phyloP scores from a whole-genome alignment of 345 rosid genomes.

The Hibiscus mutabilis region DNA sequence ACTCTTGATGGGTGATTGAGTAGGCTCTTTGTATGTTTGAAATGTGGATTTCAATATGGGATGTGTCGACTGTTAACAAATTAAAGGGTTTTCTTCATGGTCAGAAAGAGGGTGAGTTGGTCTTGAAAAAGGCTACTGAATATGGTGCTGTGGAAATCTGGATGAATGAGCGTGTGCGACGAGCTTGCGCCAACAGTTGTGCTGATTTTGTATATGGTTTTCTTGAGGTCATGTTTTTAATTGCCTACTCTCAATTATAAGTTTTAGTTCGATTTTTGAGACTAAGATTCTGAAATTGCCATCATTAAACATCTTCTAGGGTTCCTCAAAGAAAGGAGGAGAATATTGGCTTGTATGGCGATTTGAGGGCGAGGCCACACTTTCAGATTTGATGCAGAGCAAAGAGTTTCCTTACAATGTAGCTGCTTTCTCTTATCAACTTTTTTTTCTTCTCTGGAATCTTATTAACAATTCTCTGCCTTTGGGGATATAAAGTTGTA shows the following conservation, averaged over 20 bases:
- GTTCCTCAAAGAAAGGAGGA: constrained; percentile 64
- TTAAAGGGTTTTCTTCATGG: constrained; percentile 14
- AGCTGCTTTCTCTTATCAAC: constrained; percentile 23
- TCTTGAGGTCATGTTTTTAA: constrained; percentile 62
- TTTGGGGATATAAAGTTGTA: not conserved
- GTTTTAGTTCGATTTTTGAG: constrained; percentile 4
- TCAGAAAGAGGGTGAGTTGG: constrained; percentile 69
- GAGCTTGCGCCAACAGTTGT: constrained; percentile 94
- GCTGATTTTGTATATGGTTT: constrained; percentile 88
- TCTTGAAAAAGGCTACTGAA: constrained; percentile 93
- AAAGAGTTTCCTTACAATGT: constrained; percentile 94
- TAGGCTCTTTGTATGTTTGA: not conserved
- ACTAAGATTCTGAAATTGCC: constrained; percentile 1
- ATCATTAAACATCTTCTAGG: constrained; percentile 36
- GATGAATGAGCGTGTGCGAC: constrained; percentile 95
- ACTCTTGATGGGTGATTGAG: not conserved
- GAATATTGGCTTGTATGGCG: constrained; percentile 96
- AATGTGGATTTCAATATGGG: not conserved
- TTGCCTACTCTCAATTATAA: constrained; percentile 13
- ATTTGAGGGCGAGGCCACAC: constrained; percentile 83
- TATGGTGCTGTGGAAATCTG: constrained; percentile 96
- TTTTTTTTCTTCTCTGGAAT: not conserved
- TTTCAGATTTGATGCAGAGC: constrained; percentile 67
- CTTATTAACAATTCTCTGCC: not conserved
- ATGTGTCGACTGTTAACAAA: not conserved